A percentile compares a stretch with the other conserved stretches of the same genome.
Evolutionary conservation across 805 yeast genomes (phyloP).

Genomic region (Kregervanrija pseudodelftensis): DNA sequence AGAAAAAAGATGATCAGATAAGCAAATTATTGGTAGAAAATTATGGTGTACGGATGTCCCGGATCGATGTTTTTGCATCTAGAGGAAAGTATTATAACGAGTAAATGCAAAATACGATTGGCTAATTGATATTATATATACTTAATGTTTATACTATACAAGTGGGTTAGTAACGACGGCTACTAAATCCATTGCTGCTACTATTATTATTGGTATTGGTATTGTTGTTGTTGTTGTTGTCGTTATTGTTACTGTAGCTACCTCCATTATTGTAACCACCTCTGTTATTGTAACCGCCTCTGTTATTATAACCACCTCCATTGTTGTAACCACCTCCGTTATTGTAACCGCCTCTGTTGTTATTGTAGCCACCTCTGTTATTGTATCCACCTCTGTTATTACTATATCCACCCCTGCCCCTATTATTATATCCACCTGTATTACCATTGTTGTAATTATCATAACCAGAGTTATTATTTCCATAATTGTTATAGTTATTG

Average conservation of each 20-base stretch:
- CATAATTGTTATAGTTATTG: conserved; percentile 8
- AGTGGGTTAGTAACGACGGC: too few relatives aligned
- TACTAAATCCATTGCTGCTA: too few relatives aligned
- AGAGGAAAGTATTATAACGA: too few relatives aligned
- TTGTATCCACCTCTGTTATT: not conserved
- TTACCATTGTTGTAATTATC: conserved; percentile 5
- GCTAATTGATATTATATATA: too few relatives aligned
- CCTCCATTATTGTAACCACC: not conserved
- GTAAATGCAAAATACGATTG: too few relatives aligned
- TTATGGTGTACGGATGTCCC: too few relatives aligned
- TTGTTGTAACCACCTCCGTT: not conserved
- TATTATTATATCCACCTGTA: conserved; percentile 5
- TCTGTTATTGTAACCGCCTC: not conserved
- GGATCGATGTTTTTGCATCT: too few relatives aligned
- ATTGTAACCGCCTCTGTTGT: conserved; percentile 2
- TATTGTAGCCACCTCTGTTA: conserved; percentile 1
- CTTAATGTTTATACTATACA: too few relatives aligned
- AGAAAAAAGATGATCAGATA: too few relatives aligned
- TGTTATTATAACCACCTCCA: conserved; percentile 3
- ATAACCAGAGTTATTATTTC: conserved; percentile 6
- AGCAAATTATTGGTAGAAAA: too few relatives aligned
- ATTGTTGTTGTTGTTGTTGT: not conserved
- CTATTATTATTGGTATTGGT: not conserved
- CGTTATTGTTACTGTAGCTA: not conserved
- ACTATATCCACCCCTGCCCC: conserved; percentile 5